These are phyloP conservation scores for Forsythia viridissima DNA, from an alignment of 257 asterid species.

Conservation along the genomic window DNA sequence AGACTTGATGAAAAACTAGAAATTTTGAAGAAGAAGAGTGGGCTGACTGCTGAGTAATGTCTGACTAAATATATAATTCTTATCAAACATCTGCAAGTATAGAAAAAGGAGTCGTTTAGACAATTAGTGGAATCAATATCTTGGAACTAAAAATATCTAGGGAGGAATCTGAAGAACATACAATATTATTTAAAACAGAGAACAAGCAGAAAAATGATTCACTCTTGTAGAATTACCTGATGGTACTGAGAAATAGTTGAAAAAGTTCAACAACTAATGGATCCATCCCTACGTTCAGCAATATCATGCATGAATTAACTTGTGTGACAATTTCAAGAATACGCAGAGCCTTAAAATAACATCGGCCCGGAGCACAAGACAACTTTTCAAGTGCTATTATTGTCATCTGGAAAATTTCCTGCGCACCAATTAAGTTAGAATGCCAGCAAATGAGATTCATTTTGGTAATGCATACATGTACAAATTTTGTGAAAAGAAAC, in stretches of 20 bases:
- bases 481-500: too few species aligned
- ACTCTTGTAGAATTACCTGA: constrained; percentile 11
- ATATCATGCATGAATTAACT: constrained; percentile 17
- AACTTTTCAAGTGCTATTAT: constrained; percentile 23
- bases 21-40: too few species aligned
- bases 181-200: too few species aligned
- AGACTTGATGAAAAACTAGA: background rate
- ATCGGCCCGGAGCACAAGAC: constrained; percentile 3
- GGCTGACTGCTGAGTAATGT: too few species aligned
- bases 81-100: too few species aligned
- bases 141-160: too few species aligned
- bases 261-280: constrained; percentile 22
- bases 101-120: too few species aligned
- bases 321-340: constrained; percentile 18
- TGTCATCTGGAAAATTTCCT: constrained; percentile 26
- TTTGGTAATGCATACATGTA: too few species aligned
- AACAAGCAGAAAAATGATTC: too few species aligned
- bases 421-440: constrained; percentile 14
- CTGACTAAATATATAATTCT: too few species aligned
- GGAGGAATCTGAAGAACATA: too few species aligned
- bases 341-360: constrained; percentile 26
- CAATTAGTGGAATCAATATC: too few species aligned
- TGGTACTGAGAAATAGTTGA: constrained; percentile 22
- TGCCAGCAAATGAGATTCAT: background rate
- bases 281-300: constrained; percentile 28